Conservation (phyloP, 208 protist genomes). For the Herpetomonas samuelpessoai region DNA sequence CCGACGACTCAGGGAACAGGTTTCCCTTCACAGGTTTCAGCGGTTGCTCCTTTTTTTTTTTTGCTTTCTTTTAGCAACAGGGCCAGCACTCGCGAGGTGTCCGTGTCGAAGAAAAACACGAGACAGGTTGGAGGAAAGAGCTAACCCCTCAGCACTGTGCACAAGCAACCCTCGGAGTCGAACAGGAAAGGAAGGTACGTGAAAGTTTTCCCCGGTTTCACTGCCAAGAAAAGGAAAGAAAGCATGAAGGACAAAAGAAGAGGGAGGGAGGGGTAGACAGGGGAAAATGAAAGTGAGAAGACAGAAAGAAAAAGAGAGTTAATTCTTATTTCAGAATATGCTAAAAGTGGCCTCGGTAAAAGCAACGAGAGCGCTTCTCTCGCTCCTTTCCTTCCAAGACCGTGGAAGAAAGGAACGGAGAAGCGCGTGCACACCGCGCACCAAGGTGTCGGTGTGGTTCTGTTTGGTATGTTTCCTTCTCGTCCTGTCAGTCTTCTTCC, state of each 20-base stretch:
- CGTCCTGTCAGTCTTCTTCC: constrained; percentile 1
- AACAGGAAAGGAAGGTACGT: no score
- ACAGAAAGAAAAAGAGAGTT: constrained; percentile 4
- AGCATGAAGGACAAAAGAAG: constrained; percentile 7
- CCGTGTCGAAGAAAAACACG: not conserved
- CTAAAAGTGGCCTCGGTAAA: not conserved
- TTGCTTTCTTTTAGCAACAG: no score
- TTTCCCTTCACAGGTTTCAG: no score
- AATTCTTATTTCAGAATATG: not conserved
- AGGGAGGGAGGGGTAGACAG: constrained; percentile 2
- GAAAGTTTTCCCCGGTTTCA: no score
- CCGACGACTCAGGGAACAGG: no score
- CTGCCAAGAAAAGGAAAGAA: constrained; percentile 11
- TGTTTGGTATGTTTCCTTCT: not conserved
- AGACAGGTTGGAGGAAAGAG: constrained; percentile 9
- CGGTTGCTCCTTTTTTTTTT: no score
- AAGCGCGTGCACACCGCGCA: not conserved
- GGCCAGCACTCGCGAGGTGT: not conserved
- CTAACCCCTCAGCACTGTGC: not conserved
- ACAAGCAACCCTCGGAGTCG: no score
- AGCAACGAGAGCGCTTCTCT: not conserved
- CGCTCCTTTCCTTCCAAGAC: not conserved
- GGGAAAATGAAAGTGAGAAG: constrained; percentile 8
- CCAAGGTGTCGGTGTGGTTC: not conserved
- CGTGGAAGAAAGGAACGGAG: constrained; percentile 1